Evolutionary conservation across 2,329 filamentous ascomycete genomes (phyloP), one percentile per base, ranked within the genome.

Genomic region (Paraconiothyrium sp.): DNA sequence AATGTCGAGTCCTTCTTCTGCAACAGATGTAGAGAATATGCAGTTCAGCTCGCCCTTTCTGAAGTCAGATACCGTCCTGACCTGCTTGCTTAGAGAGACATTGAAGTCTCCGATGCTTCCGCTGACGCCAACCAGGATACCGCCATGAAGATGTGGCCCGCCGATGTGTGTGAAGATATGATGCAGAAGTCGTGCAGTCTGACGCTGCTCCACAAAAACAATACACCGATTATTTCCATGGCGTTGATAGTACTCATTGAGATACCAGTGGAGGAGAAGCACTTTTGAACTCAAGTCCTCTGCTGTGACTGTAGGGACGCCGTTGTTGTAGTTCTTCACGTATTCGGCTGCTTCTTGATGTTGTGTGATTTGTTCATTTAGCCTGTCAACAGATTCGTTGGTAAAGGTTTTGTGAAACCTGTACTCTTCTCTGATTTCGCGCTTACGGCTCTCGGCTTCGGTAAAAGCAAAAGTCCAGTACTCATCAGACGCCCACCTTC

Each of bases 401-500:
- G 70, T 75, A 60, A 75, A 59, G 11, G 62, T 43, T 48, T 70
- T 72, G 56, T 77, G 67, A 60, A 69, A 75, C 14, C 65, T 76
- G 7, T 78, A 76, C 62, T 84, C 84, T 1, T 85, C 84, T 60
- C 84, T 81, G 59, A 86, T 83, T 52, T 90, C 85, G 2, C 92
- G 80, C 64, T 87, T 91, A 3, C 82, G 81, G 0, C 86, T 79
- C 60, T 90, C 86, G 3, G 88, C 82, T 6, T 92, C 86, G 0
- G 85, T 84, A 24, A 97, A 82, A 13, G 87, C 86, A 35, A 92
- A 85, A 57, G 86, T 83, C 93, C 93, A 97, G 60, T 92, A 89
- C 54, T 88, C 84, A 73, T 99, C 93, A 0, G 93, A 89, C 67
- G 91, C 92, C 94, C 95, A 98, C 2, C 85, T 79, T 0, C 95